phyloP scores from a whole-genome alignment of 306 rosid species.

The Rosa lucieae region DNA sequence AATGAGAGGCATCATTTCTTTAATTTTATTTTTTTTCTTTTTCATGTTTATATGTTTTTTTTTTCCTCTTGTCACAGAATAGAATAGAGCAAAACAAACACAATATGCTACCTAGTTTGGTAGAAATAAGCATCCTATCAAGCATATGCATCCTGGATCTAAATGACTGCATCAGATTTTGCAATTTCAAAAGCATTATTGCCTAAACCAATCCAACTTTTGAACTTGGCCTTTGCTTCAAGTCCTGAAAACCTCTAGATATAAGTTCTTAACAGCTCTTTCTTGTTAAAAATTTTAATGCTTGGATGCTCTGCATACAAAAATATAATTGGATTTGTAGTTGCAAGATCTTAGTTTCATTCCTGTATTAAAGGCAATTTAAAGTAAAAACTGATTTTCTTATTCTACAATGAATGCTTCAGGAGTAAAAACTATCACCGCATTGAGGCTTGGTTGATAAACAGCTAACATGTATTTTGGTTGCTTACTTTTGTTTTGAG shows the following conservation, averaged over 20 bases:
- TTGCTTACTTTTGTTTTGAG: slow-evolving; percentile 20
- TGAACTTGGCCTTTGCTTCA: not conserved
- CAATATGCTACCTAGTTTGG: not conserved
- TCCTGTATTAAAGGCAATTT: not conserved
- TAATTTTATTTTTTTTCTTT: not conserved
- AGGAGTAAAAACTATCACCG: not conserved
- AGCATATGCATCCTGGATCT: not conserved
- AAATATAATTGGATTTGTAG: not conserved
- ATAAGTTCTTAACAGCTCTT: not conserved
- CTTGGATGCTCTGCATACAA: not conserved
- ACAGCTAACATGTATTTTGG: not conserved
- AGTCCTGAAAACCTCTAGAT: not conserved
- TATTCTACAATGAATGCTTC: not conserved
- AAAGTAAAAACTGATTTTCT: not conserved
- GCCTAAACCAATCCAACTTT: not conserved
- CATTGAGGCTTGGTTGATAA: not conserved
- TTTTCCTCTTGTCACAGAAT: not conserved
- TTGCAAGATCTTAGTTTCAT: slow-evolving; percentile 2
- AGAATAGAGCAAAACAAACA: not conserved
- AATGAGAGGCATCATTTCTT: not conserved
- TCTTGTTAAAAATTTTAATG: not conserved
- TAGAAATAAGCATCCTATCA: not conserved
- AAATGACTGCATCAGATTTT: not conserved
- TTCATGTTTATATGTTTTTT: not conserved
- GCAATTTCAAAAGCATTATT: not conserved